phyloP scores from a whole-genome alignment of 192 early-diverging fungal species.

The Linnemannia zychae region DNA sequence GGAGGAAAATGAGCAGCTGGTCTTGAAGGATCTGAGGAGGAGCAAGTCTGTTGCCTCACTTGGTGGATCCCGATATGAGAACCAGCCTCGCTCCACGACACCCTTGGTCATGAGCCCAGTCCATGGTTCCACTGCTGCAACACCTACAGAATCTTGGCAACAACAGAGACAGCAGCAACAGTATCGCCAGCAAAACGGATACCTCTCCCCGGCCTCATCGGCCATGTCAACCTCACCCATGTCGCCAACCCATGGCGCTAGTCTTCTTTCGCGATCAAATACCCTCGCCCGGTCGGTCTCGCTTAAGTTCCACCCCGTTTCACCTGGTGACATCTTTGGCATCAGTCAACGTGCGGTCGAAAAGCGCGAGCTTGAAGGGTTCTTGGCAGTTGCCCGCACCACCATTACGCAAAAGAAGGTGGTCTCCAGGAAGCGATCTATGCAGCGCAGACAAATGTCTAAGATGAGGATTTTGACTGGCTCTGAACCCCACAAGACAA shows the following conservation, averaged over 20 bases:
- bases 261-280: conserved; percentile 30
- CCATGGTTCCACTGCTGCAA: not conserved
- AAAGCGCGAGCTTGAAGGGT: conserved; percentile 33
- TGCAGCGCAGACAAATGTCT: conserved; percentile 31
- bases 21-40: conserved; percentile 34
- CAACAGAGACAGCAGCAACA: not conserved
- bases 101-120: not conserved
- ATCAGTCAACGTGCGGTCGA: conserved; percentile 54
- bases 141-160: not conserved
- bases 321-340: conserved; percentile 54
- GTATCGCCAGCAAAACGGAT: not conserved
- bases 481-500: not conserved
- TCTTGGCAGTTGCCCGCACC: conserved; percentile 38
- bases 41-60: conserved; percentile 41
- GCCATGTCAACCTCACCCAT: conserved; percentile 2
- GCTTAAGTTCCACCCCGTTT: conserved; percentile 41
- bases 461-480: conserved; percentile 31
- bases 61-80: conserved; percentile 34
- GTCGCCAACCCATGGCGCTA: conserved; percentile 14
- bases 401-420: conserved; percentile 10
- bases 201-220: conserved; percentile 17
- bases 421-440: conserved; percentile 15
- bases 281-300: conserved; percentile 43
- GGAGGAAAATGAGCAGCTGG: conserved; percentile 37
- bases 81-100: conserved; percentile 16